Evolutionary conservation across 176 grass and related monocot genomes (phyloP).

Genomic region (maize (Zea mays)): Zm-B73-REFERENCE-NAM-5.0 NC_050096.1:96607501-96608000

Average conservation of each 20-base stretch:
- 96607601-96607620: constrained; percentile 48
- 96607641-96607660: not conserved
- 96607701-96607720: not conserved
- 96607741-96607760: not conserved
- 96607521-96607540: constrained; percentile 37
- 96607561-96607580: constrained; percentile 31
- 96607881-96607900: no score
- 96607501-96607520: constrained; percentile 19
- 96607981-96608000: no score
- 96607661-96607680: not conserved
- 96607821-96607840: no score
- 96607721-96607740: not conserved
- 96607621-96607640: constrained; percentile 34
- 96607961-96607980: no score
- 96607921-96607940: no score
- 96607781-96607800: not conserved
- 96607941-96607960: no score
- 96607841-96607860: no score
- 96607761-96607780: not conserved
- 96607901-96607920: no score
- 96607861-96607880: no score
- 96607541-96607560: constrained; percentile 24
- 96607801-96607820: not conserved
- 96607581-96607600: constrained; percentile 39
- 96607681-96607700: not conserved